Evolutionary conservation across 805 yeast genomes (phyloP), one percentile per base, ranked within the genome.

Genomic region (Candida gorgasii): DNA sequence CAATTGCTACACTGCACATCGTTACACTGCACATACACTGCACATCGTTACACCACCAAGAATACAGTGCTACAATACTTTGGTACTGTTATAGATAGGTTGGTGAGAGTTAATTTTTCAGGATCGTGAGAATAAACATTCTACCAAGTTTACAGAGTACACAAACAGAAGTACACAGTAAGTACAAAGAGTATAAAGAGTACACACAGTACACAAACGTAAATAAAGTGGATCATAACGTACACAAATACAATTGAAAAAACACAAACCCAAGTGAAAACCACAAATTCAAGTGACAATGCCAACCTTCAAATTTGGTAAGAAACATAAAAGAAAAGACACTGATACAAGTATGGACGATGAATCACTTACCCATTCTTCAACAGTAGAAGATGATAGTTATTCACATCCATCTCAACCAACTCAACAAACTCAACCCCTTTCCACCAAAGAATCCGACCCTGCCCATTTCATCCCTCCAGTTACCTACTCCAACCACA

Each of bases 231-330:
- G 30, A 27, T 13, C 16, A 7, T n/a, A 27, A 27, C n/a, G 5
- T 27, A 27, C 30, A 24, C 24, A 20, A 22, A 22, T 9, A 22
- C 24, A 22, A 22, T 22, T 22, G 9, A 22, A 7, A 22, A 6
- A 22, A 7, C 24, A 22, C 24, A 22, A n/a, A n/a, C n/a, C n/a
- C 24, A 22, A 9, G 9, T 22, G 9, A 6, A 22, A 22, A 22
- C 6, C 24, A 22, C 24, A 22, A 6, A 26, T 8, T 8, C 14
- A 26, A 5, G 14, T 26, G 7, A 26, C 4, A 26, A 78, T 78
- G 82, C 78, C 82, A 14, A 77, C 82, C 16, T 79, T 79, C 59
- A 78, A 76, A 55, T 78, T 80, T 55, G 78, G 79, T 13, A 77
- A 73, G 55, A 68, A 64, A 52, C 66, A 67, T 40, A 63, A 42